Conservation (phyloP, 2,329 filamentous ascomycete genomes). For the Rhynchosporium secalis region DNA sequence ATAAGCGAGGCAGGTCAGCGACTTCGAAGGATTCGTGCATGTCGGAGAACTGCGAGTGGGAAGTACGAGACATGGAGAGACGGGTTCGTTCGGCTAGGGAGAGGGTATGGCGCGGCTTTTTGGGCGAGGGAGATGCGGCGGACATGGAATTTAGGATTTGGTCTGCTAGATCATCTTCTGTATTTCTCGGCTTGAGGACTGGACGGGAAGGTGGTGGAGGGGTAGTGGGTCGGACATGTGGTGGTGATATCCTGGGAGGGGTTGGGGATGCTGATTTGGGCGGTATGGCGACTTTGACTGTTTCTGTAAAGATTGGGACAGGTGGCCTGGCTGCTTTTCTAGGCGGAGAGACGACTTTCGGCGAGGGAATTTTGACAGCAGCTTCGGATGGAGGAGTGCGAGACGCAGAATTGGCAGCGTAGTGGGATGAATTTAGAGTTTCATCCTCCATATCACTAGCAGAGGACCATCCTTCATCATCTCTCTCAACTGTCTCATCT, state of each 20-base stretch:
- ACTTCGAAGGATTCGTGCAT: constrained; percentile 38
- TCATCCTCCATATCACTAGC: constrained; percentile 29
- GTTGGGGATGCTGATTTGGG: neutral
- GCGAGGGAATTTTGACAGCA: neutral
- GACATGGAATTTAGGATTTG: constrained; percentile 57
- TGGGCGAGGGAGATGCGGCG: constrained; percentile 57
- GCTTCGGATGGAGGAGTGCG: constrained; percentile 29
- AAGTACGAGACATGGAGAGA: constrained; percentile 71
- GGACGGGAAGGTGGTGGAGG: constrained; percentile 4
- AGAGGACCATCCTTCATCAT: constrained; percentile 34
- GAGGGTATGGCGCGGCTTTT: constrained; percentile 56
- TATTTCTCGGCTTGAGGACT: constrained; percentile 13
- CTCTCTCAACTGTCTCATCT: neutral
- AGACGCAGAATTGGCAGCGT: constrained; percentile 29
- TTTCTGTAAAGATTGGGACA: constrained; percentile 1
- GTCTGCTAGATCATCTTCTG: constrained; percentile 49
- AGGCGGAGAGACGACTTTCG: neutral
- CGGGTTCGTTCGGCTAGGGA: constrained; percentile 78
- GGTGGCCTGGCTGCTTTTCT: neutral
- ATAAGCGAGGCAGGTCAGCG: constrained; percentile 31
- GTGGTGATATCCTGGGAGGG: constrained; percentile 14
- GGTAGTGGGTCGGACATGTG: neutral
- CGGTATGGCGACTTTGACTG: neutral
- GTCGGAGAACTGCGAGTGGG: constrained; percentile 41
- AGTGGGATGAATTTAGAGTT: constrained; percentile 21